These are phyloP conservation scores for Sclerotinia borealis DNA, from an alignment of 2,329 filamentous ascomycete species.

Conservation along the genomic window DNA sequence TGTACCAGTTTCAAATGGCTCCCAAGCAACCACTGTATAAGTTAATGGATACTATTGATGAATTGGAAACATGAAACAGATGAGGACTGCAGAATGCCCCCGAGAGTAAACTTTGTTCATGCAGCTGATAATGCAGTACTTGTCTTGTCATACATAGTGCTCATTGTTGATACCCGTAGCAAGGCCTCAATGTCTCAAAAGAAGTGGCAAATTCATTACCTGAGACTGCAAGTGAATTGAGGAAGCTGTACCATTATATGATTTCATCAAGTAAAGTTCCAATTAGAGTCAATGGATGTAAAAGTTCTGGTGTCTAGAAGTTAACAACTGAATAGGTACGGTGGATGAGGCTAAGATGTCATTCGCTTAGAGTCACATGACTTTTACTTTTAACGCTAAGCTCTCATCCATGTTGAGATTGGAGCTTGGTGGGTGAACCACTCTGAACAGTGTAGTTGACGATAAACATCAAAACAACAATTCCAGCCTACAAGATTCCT, in stretches of 20 bases:
- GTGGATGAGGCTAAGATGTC: background rate
- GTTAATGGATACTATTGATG: background rate
- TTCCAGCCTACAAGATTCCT: background rate
- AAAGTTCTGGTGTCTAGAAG: background rate
- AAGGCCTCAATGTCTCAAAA: background rate
- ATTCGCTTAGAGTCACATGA: constrained; percentile 5
- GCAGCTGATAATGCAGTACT: background rate
- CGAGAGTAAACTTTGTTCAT: background rate
- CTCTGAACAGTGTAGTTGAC: constrained; percentile 8
- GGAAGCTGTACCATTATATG: background rate
- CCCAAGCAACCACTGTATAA: background rate
- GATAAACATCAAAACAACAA: constrained; percentile 8
- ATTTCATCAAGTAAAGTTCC: background rate
- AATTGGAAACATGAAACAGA: background rate
- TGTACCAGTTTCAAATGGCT: background rate
- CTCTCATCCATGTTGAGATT: constrained; percentile 13
- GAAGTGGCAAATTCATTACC: background rate
- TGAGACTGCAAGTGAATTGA: background rate
- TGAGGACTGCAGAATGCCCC: background rate
- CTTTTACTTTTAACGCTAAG: background rate
- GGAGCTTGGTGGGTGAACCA: constrained; percentile 9
- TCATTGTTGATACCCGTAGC: background rate
- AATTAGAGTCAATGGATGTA: background rate
- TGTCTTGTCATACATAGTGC: background rate
- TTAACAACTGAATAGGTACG: background rate